Evolutionary conservation across 1,284 basidiomycete species (phyloP), one percentile per base, ranked within the genome.

Genomic region (Leucocoprinus gongylophorus): DNA sequence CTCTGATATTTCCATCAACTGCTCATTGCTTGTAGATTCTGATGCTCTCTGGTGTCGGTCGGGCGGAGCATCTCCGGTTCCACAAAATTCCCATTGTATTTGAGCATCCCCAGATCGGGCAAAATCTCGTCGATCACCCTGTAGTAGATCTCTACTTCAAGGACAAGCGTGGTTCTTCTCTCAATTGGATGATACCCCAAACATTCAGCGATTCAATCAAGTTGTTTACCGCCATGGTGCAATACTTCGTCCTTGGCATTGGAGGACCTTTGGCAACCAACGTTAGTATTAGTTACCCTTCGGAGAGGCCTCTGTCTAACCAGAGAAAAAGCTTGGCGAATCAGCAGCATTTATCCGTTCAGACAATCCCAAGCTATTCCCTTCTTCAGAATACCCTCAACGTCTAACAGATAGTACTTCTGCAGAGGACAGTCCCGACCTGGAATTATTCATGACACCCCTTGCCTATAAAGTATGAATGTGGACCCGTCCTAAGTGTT

Each of bases 31-130:
- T 15, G 21, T 64, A 87, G 69, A 75, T 88, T 38, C 72, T 90
- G 17, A 79, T 85, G 74, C 70, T 86, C 28, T 85, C 82, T 15
- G 87, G 87, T 4, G 64, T 56, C 17, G 55, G 55, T 6, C 52
- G 49, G 88, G 71, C 71, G 2, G 64, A 69, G 15, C 72, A 84
- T 18, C 72, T 88, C n/a, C 56, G 67, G 8, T 61, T 68, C 32
- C 68, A 76, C 51, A 58, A 61, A 7, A 80, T 87, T 28, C 69
- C 74, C 0, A 63, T 83, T 13, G 59, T 83, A 1, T 63, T 72
- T 37, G 76, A 85, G 75, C 80, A 0, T 35, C 67, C 71, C 13
- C 66, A 66, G 7, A 69, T 74, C 21, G 72, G 72, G 1, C 53
- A 61, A 26, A 67, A 70, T 48, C 61, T 74, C 38, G 58, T 65